phyloP scores from a whole-genome alignment of 2,329 filamentous ascomycete species.

The Metarhizium robertsii region DNA sequence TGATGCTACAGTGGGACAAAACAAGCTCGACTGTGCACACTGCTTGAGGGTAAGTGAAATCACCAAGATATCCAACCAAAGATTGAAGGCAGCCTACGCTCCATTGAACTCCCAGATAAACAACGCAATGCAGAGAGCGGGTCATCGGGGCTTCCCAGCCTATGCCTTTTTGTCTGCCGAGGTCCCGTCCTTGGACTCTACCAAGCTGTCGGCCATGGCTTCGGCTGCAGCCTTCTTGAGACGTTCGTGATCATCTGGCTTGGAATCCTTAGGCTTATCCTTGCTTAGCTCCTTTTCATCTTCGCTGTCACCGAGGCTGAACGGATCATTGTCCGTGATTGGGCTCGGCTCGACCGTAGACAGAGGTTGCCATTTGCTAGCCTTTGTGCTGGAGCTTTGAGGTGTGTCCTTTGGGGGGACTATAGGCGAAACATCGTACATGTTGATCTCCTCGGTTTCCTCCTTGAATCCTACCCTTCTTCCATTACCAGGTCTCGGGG shows the following conservation, averaged over 20 bases:
- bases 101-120: slow-evolving; percentile 1
- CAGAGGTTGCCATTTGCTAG: slow-evolving; percentile 96
- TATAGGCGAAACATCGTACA: slow-evolving; percentile 58
- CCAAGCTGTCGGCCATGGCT: slow-evolving; percentile 48
- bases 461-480: slow-evolving; percentile 51
- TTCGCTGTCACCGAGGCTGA: slow-evolving; percentile 91
- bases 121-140: neutral
- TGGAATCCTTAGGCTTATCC: slow-evolving; percentile 42
- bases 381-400: slow-evolving; percentile 45
- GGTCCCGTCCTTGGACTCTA: slow-evolving; percentile 28
- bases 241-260: slow-evolving; percentile 49
- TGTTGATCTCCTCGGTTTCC: slow-evolving; percentile 66
- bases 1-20: slow-evolving; percentile 1
- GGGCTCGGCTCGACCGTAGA: slow-evolving; percentile 74
- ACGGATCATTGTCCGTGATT: slow-evolving; percentile 85
- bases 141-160: neutral
- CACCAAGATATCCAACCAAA: neutral
- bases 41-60: neutral
- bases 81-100: neutral
- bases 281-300: slow-evolving; percentile 61
- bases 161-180: slow-evolving; percentile 26
- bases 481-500: slow-evolving; percentile 38
- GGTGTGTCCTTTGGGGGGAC: slow-evolving; percentile 41
- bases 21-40: neutral
- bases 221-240: slow-evolving; percentile 57